These are phyloP conservation scores for Sporisorium graminicola DNA, from an alignment of 1,284 basidiomycete genomes.

Conservation along the genomic window DNA sequence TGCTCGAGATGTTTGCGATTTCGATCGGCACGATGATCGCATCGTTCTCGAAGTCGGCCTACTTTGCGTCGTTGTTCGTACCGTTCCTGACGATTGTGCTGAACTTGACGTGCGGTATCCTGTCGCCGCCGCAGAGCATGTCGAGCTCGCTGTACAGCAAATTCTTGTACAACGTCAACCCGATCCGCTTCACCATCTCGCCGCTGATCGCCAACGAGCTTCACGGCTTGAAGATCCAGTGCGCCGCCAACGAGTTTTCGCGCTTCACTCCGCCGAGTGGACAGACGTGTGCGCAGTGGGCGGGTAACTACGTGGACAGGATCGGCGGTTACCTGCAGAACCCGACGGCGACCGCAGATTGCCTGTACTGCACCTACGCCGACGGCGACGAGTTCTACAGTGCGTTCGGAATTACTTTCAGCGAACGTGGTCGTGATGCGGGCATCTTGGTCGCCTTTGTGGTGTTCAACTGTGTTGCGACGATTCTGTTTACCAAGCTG, in stretches of 20 bases:
- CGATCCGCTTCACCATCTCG: constrained; percentile 55
- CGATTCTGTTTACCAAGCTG: constrained; percentile 50
- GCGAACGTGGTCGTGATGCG: constrained; percentile 51
- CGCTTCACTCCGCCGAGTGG: constrained; percentile 79
- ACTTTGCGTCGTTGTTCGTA: constrained; percentile 84
- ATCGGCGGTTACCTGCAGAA: constrained; percentile 86
- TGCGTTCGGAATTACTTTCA: constrained; percentile 79
- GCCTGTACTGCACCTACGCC: constrained; percentile 80
- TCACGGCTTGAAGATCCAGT: constrained; percentile 79
- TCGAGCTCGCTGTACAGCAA: constrained; percentile 51
- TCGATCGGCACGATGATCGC: constrained; percentile 67
- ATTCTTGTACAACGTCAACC: constrained; percentile 65
- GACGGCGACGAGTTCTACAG: constrained; percentile 80
- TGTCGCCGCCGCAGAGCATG: constrained; percentile 74
- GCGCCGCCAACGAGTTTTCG: constrained; percentile 76
- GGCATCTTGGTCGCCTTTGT: constrained; percentile 60
- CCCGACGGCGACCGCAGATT: constrained; percentile 75
- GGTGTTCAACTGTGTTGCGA: constrained; percentile 51
- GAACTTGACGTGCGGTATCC: constrained; percentile 74
- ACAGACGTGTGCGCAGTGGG: constrained; percentile 78
- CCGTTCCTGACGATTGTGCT: constrained; percentile 76
- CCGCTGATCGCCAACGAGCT: constrained; percentile 82
- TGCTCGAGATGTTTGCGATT: constrained; percentile 57
- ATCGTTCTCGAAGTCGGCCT: constrained; percentile 72
- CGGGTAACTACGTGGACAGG: constrained; percentile 70